Percentiles rank a stretch among this genome's conserved stretches.
phyloP scores from a whole-genome alignment of 306 rosid species.

The Rubus parviflorus region DNA sequence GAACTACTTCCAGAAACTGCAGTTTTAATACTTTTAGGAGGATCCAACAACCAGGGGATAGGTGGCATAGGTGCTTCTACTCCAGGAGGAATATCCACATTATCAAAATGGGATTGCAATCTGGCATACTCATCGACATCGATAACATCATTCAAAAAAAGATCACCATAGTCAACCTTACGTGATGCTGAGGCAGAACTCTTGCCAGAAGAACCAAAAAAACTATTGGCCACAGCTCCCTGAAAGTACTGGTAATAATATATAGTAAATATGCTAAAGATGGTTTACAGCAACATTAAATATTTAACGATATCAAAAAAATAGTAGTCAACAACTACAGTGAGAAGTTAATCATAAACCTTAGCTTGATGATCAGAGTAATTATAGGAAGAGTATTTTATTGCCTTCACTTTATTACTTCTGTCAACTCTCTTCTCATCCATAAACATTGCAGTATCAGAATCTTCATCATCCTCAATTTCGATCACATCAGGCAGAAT shows the following conservation, averaged over 20 bases:
- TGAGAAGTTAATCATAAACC: slow-evolving; percentile 44
- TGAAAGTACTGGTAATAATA: slow-evolving; percentile 20
- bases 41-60: slow-evolving; percentile 40
- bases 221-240: slow-evolving; percentile 35
- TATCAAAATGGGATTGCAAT: slow-evolving; percentile 59
- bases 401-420: slow-evolving; percentile 50
- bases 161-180: slow-evolving; percentile 34
- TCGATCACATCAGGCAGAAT: slow-evolving; percentile 41
- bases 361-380: slow-evolving; percentile 36
- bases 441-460: slow-evolving; percentile 33
- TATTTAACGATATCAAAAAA: neutral
- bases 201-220: slow-evolving; percentile 27
- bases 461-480: slow-evolving; percentile 31
- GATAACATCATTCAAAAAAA: slow-evolving; percentile 38
- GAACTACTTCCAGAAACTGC: slow-evolving; percentile 32
- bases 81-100: slow-evolving; percentile 58
- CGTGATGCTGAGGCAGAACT: slow-evolving; percentile 34
- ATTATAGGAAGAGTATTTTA: slow-evolving; percentile 31
- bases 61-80: slow-evolving; percentile 62
- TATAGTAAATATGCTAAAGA: slow-evolving; percentile 11
- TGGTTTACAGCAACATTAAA: neutral
- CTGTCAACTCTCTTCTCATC: slow-evolving; percentile 38
- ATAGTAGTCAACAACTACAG: neutral
- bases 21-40: slow-evolving; percentile 19
- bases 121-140: slow-evolving; percentile 50